Conservation (phyloP, 306 rosid genomes). For the Begonia loranthoides region DNA sequence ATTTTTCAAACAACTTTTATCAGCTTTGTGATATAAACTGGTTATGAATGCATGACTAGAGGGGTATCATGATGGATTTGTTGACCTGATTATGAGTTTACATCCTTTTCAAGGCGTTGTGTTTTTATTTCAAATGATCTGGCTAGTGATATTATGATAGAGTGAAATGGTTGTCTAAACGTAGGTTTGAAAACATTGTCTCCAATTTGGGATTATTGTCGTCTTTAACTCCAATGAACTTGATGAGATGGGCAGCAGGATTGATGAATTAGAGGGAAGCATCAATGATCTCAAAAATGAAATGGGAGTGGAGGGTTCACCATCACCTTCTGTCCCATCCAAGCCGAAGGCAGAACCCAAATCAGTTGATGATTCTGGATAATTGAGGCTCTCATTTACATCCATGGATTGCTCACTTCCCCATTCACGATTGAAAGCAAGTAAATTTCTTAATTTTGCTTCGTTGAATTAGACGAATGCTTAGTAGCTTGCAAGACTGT, state of each 20-base stretch:
- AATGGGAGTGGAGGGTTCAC: constrained; percentile 90
- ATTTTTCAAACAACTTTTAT: no score
- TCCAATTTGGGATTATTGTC: neutral
- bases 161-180: neutral
- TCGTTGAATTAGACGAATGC: no score
- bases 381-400: no score
- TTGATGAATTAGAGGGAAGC: constrained; percentile 89
- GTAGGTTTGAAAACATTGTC: neutral
- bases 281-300: constrained; percentile 70
- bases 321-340: constrained; percentile 38
- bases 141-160: neutral
- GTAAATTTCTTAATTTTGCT: no score
- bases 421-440: no score
- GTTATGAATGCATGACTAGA: neutral
- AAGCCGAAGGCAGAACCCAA: neutral
- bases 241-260: constrained; percentile 92
- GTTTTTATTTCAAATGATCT: neutral
- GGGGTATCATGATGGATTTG: neutral
- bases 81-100: no score
- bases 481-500: no score
- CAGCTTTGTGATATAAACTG: no score
- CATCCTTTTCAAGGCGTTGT: no score
- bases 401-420: no score
- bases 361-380: no score
- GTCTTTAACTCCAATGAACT: constrained; percentile 64